Evolutionary conservation across 306 rosid species (phyloP), one percentile per base, ranked within the genome.

Genomic region (Gastrolobium bilobum): DNA sequence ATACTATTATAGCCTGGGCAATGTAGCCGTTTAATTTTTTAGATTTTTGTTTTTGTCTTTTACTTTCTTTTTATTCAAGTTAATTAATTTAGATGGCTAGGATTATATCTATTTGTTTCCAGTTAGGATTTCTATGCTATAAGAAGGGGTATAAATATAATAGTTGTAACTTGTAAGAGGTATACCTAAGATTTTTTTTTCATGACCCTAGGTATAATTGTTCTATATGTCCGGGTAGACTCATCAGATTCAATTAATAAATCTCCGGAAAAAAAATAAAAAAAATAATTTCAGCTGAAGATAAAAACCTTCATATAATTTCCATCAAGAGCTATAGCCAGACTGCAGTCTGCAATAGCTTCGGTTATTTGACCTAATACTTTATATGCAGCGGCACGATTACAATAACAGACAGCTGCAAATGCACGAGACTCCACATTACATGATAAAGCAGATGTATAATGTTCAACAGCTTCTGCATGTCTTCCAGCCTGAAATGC

Each of bases 331-430:
- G 99, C 99, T 80, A 95, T 93, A 78, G 99, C 93, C 60, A 91
- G 88, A 87, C 93, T 87, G 87, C 98, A 95, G 86, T 95, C 99
- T 7, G 99, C 94, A 80, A 93, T 89, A 63, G 97, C 99, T 83
- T 95, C 97, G 4, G 87, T 88, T 58, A 93, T 88, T 85, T 95
- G 99, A 68, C 97, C 98, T 78, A 87, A 76, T 26, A 91, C 98
- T 90, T 91, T 95, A 83, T 90, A 87, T 63, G 99, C 97, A 38
- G 99, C 97, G 35, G 99, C 99, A 40, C 99, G 99, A 85, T 93
- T 95, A 88, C 97, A 95, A 57, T 91, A 93, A 82, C 98, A 93
- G 80, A 95, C 92, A 66, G 98, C 96, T 60, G 97, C 80, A 75
- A 95, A 93, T 62, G 96, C 93, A 47, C 90, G 92, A 35, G 99